Evolutionary conservation across 805 yeast genomes (phyloP).

Genomic region (Torulaspora indica): DNA sequence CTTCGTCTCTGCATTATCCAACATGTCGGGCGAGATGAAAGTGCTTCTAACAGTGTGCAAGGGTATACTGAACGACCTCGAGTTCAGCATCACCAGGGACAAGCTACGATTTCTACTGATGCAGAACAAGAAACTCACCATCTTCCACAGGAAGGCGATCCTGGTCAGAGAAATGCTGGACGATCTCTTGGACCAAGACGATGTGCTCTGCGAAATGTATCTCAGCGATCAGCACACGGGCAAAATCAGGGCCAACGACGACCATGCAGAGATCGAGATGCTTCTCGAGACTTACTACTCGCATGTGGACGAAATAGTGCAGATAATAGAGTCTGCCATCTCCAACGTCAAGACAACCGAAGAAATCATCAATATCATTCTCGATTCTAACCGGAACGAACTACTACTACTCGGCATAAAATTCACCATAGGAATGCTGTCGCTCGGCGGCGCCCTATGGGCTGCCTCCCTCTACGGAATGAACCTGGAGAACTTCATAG

Average conservation of each 20-base stretch:
- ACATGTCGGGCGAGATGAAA: conserved; percentile 80
- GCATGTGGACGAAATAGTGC: conserved; percentile 91
- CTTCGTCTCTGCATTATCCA: conserved; percentile 70
- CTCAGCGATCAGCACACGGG: conserved; percentile 56
- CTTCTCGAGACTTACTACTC: conserved; percentile 85
- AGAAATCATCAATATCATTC: conserved; percentile 86
- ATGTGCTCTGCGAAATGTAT: conserved; percentile 75
- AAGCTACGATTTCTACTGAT: conserved; percentile 73
- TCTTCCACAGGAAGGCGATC: conserved; percentile 77
- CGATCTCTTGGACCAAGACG: conserved; percentile 83
- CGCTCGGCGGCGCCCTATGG: conserved; percentile 75
- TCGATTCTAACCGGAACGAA: conserved; percentile 92
- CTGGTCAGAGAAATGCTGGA: conserved; percentile 80
- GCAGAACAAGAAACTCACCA: conserved; percentile 78
- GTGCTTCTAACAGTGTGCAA: conserved; percentile 73
- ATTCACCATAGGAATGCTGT: conserved; percentile 76
- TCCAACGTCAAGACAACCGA: conserved; percentile 90
- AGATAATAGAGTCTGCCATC: conserved; percentile 69
- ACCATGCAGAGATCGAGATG: conserved; percentile 86
- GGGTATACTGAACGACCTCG: conserved; percentile 71
- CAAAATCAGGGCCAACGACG: conserved; percentile 47
- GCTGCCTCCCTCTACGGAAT: conserved; percentile 89
- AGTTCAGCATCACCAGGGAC: conserved; percentile 72
- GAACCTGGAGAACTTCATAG: conserved; percentile 91
- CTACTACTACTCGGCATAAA: conserved; percentile 81